Conservation (phyloP, 768 basidiomycete genomes). For the Lanmaoa rubissima region DNA sequence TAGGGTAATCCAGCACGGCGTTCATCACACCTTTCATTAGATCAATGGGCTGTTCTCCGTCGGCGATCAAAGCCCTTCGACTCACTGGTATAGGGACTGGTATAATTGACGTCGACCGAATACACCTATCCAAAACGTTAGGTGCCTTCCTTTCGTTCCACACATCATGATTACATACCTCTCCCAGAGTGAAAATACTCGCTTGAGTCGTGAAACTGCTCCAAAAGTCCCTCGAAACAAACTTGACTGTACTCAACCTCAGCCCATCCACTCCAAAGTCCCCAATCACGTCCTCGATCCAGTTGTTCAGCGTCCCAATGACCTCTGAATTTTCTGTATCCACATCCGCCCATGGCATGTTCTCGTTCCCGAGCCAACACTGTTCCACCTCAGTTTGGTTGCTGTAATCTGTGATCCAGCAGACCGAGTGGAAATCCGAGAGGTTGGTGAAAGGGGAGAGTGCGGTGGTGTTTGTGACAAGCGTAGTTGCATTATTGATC, state of each 20-base stretch:
- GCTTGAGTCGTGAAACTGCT: constrained; percentile 46
- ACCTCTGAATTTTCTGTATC: constrained; percentile 52
- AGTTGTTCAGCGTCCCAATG: constrained; percentile 42
- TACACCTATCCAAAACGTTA: constrained; percentile 35
- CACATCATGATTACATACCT: constrained; percentile 34
- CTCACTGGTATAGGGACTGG: constrained; percentile 41
- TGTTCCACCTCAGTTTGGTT: constrained; percentile 51
- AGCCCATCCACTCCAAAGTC: constrained; percentile 54
- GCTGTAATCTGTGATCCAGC: constrained; percentile 41
- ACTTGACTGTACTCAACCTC: constrained; percentile 60
- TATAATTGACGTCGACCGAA: constrained; percentile 40
- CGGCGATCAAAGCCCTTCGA: neutral
- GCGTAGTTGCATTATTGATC: constrained; percentile 6
- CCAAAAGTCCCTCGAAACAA: constrained; percentile 56
- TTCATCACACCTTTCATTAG: constrained; percentile 38
- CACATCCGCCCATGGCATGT: constrained; percentile 54
- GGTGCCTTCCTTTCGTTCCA: constrained; percentile 15
- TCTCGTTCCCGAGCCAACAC: constrained; percentile 59
- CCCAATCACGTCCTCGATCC: constrained; percentile 46
- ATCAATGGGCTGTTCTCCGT: neutral
- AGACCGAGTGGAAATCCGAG: constrained; percentile 39
- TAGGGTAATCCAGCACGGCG: constrained; percentile 49
- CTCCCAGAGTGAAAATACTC: constrained; percentile 54
- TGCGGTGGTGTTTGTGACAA: constrained; percentile 18
- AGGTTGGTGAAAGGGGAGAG: constrained; percentile 34